Evolutionary conservation across 345 rosid species (phyloP).

Genomic region (Angophora floribunda): DNA sequence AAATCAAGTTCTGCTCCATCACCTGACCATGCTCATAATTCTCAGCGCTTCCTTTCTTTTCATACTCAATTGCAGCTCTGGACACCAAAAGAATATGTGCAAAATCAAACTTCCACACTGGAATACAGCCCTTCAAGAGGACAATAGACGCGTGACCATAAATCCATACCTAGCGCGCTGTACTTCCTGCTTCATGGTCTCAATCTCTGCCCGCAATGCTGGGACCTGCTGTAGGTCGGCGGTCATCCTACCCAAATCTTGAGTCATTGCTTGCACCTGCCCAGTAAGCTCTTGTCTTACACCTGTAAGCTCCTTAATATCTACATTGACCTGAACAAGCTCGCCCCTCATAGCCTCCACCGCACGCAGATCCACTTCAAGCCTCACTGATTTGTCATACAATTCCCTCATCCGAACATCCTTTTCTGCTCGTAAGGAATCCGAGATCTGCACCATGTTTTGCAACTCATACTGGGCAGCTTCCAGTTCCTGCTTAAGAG

Average conservation of each 20-base stretch:
- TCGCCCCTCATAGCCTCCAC: conserved; percentile 58
- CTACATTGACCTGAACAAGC: conserved; percentile 51
- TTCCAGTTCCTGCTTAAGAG: conserved; percentile 89
- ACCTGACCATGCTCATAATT: conserved; percentile 87
- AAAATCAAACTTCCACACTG: background rate
- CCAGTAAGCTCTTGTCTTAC: conserved; percentile 59
- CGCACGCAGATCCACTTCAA: conserved; percentile 62
- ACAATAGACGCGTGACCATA: background rate
- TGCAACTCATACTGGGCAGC: conserved; percentile 75
- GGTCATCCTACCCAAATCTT: conserved; percentile 59
- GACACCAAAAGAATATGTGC: conserved; percentile 1
- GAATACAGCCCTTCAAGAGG: background rate
- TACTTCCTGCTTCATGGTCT: conserved; percentile 76
- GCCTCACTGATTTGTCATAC: conserved; percentile 61
- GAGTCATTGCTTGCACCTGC: conserved; percentile 61
- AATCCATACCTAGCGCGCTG: conserved; percentile 71
- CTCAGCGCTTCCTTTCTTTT: conserved; percentile 96
- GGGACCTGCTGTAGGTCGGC: conserved; percentile 75
- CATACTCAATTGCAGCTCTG: conserved; percentile 86
- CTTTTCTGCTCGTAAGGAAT: conserved; percentile 58
- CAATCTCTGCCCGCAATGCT: conserved; percentile 61
- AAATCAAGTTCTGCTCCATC: conserved; percentile 87
- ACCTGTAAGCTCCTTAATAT: conserved; percentile 66
- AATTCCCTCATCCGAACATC: conserved; percentile 82
- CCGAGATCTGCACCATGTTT: conserved; percentile 51